phyloP scores from a whole-genome alignment of 495 filamentous ascomycete species.

The Xylaria intraflava region DNA sequence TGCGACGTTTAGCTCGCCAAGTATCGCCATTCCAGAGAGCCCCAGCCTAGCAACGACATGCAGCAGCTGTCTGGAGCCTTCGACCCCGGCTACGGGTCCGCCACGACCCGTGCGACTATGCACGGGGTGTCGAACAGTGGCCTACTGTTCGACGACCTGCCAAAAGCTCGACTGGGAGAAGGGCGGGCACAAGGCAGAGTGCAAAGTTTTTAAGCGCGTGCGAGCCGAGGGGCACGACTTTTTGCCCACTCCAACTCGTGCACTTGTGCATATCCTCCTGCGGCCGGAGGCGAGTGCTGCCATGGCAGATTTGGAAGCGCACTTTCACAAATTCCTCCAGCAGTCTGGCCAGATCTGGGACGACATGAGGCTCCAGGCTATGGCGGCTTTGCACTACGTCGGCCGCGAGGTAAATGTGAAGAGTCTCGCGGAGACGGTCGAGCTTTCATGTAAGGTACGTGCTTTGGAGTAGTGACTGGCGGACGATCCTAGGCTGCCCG shows the following conservation, averaged over 20 bases:
- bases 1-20: constrained; percentile 32
- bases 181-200: constrained; percentile 45
- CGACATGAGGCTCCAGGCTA: constrained; percentile 42
- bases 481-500: not conserved
- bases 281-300: constrained; percentile 24
- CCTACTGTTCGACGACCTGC: constrained; percentile 50
- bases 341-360: constrained; percentile 19
- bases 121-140: constrained; percentile 39
- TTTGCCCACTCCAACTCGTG: constrained; percentile 44
- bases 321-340: constrained; percentile 25
- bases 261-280: constrained; percentile 39
- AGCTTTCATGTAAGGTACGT: constrained; percentile 24
- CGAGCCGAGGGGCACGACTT: constrained; percentile 13
- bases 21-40: constrained; percentile 38
- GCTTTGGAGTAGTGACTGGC: not conserved
- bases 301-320: constrained; percentile 28
- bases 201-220: constrained; percentile 36
- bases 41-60: constrained; percentile 30
- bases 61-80: constrained; percentile 33
- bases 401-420: constrained; percentile 21
- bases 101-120: constrained; percentile 36
- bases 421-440: constrained; percentile 26
- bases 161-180: constrained; percentile 51
- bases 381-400: constrained; percentile 35
- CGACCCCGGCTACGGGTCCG: not conserved